Evolutionary conservation across 805 yeast species (phyloP).

Genomic region (Zygosaccharomyces bisporus): DNA sequence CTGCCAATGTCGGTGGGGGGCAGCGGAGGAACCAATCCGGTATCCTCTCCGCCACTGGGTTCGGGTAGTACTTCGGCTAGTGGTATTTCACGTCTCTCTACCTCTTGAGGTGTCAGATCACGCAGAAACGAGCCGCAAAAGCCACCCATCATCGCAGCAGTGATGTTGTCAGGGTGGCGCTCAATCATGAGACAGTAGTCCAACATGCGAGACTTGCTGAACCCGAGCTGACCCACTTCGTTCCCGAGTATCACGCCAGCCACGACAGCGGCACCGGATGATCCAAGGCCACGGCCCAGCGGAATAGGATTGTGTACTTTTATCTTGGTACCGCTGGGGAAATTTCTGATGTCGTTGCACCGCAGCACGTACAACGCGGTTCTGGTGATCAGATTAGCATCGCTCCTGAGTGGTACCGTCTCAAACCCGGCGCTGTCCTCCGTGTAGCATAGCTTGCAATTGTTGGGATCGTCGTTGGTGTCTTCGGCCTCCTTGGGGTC

Average conservation of each 20-base stretch:
- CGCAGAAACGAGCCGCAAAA: conserved; percentile 93
- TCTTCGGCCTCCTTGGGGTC: conserved; percentile 47
- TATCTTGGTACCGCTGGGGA: conserved; percentile 80
- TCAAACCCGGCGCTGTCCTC: conserved; percentile 72
- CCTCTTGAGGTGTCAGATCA: conserved; percentile 69
- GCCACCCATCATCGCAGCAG: conserved; percentile 99
- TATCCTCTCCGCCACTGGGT: conserved; percentile 65
- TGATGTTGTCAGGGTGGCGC: conserved; percentile 96
- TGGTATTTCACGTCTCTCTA: conserved; percentile 75
- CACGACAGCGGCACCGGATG: conserved; percentile 97
- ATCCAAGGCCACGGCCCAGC: conserved; percentile 93
- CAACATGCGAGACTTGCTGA: conserved; percentile 75
- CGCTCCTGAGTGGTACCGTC: conserved; percentile 73
- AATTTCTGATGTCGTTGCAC: conserved; percentile 68
- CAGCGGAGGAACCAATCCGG: conserved; percentile 65
- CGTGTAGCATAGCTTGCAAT: conserved; percentile 66
- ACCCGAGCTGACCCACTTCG: conserved; percentile 69
- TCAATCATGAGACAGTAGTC: conserved; percentile 97
- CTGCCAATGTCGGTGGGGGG: conserved; percentile 89
- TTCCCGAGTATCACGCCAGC: conserved; percentile 92
- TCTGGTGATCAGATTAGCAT: conserved; percentile 81
- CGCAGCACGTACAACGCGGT: conserved; percentile 90
- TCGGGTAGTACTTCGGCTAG: conserved; percentile 79
- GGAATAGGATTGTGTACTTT: conserved; percentile 90
- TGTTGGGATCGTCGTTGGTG: conserved; percentile 59